Evolutionary conservation across 2,329 filamentous ascomycete species (phyloP), one percentile per base, ranked within the genome.

Genomic region (Cryphonectria japonica): DNA sequence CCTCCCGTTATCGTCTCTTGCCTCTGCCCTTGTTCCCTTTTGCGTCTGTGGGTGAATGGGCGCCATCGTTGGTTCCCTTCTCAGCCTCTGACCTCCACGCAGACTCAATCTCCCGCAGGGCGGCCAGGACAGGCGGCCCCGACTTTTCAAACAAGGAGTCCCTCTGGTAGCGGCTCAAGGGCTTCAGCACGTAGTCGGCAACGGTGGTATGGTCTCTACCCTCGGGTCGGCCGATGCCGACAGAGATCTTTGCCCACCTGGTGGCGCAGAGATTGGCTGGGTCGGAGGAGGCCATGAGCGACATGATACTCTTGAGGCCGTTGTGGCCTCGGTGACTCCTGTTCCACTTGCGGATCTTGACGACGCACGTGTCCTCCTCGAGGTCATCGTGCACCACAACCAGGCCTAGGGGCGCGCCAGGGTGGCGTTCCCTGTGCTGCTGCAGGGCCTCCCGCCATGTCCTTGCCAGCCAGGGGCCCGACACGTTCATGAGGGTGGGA

Each of bases 341-440:
- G 2, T 85, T 84, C 78, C 92, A 93, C 34, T 85, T 84, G 69
- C 87, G 87, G 7, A 93, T 83, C 65, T 84, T 88, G 19, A 97
- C 86, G 50, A 86, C 85, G 0, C 94, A 94, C 1, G 94, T 78
- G 2, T 86, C 83, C 59, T 88, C 85, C 77, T 98, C 95, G 46
- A 98, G 82, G 79, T 98, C 95, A 79, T 98, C 95, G 79, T 98
- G 94, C 29, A 98, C 84, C 16, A 98, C 83, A 0, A 98, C 89
- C 22, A 99, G 80, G 29, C 82, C 83, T 19, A 83, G 78, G 75
- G 73, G 78, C 9, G 66, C 69, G 9, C 62, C 46, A 1, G 69
- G 66, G 57, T 69, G 46, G 46, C 57, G 50, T n/a, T 46, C 62
- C 50, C 46, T 59, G 52, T 69, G 69, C 75, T 83, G 74, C 74